Evolutionary conservation across 371 early-diverging fungal species (phyloP), one percentile per base, ranked within the genome.

Genomic region (Saksenaea oblongispora): DNA sequence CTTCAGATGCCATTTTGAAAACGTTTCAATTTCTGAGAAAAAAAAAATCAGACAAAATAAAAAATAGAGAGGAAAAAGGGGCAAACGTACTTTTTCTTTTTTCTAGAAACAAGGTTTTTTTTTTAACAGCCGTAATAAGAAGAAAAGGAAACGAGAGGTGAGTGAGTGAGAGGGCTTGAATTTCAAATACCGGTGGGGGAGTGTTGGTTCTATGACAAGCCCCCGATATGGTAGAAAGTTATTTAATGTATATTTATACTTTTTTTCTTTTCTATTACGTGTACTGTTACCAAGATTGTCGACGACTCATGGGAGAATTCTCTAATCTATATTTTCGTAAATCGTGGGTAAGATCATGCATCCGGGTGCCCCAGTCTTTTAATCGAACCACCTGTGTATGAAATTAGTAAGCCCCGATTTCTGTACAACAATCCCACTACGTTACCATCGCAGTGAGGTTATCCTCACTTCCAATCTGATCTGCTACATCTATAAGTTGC

Each of bases 401-500:
- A 41, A n/a, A 24, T 64, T 54, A 22, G 22, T 28, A 15, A 60
- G 18, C 34, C 31, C 13, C 56, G 51, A 34, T 34, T 9, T 24
- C 13, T 56, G 56, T 34, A 35, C n/a, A 18, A 37, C 24, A 36
- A 57, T 15, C 39, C 39, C 9, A 34, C 24, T 22, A 34, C 44
- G 54, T 47, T 78, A 87, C 88, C 79, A 88, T 67, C 11, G 88
- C 89, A 1, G 90, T 92, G 56, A 82, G 78, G 67, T 92, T 92
- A 61, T 92, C 92, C 57, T 90, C 88, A 5, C 92, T 82, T n/a
- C 90, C 90, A 47, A 89, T 70, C 26, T 85, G 85, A 67, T 92
- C 92, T n/a, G 87, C 89, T 9, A 82, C 63, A 57, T 89, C 88
- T 11, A 89, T 83, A 5, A 92, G 61, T 62, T 79, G 76, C 58